Evolutionary conservation across 495 filamentous ascomycete genomes (phyloP).

Genomic region (Thermochaetoides thermophila): DNA sequence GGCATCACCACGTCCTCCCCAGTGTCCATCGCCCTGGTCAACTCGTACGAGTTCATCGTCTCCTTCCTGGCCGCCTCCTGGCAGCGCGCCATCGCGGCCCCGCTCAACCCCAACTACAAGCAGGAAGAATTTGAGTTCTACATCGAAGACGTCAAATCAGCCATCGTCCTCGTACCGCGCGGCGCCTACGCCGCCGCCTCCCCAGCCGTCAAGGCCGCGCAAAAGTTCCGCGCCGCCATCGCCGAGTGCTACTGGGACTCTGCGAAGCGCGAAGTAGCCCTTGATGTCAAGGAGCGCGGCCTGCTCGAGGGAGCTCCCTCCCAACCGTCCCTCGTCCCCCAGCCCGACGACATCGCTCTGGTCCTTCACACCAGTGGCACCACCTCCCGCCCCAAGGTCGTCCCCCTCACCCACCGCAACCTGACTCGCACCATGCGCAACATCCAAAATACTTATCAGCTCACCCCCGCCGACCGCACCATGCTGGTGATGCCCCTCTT

Average conservation of each 20-base stretch:
- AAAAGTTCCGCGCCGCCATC: constrained; percentile 60
- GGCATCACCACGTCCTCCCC: constrained; percentile 48
- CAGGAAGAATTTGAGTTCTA: constrained; percentile 83
- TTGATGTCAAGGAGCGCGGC: constrained; percentile 60
- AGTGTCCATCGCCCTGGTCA: constrained; percentile 62
- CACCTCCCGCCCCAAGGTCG: constrained; percentile 70
- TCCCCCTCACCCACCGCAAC: constrained; percentile 66
- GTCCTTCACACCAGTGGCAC: constrained; percentile 65
- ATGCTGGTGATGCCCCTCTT: constrained; percentile 86
- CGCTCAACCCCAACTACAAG: constrained; percentile 71
- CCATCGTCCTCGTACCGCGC: constrained; percentile 54
- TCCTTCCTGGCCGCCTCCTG: constrained; percentile 63
- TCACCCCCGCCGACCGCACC: constrained; percentile 54
- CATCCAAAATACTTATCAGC: constrained; percentile 57
- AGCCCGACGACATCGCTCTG: constrained; percentile 51
- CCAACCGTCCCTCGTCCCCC: constrained; percentile 36
- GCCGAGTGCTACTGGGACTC: constrained; percentile 69
- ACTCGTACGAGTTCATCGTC: constrained; percentile 71
- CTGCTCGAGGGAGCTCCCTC: constrained; percentile 41
- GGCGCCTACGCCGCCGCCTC: constrained; percentile 47
- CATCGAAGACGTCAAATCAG: constrained; percentile 67
- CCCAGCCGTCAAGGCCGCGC: constrained; percentile 56
- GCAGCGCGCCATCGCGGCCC: constrained; percentile 68
- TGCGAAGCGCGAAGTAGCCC: constrained; percentile 40
- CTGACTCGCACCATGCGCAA: constrained; percentile 51